Evolutionary conservation across 179 eudicot genomes (phyloP), one percentile per base, ranked within the genome.

Genomic region (Camellia oleifera): DNA sequence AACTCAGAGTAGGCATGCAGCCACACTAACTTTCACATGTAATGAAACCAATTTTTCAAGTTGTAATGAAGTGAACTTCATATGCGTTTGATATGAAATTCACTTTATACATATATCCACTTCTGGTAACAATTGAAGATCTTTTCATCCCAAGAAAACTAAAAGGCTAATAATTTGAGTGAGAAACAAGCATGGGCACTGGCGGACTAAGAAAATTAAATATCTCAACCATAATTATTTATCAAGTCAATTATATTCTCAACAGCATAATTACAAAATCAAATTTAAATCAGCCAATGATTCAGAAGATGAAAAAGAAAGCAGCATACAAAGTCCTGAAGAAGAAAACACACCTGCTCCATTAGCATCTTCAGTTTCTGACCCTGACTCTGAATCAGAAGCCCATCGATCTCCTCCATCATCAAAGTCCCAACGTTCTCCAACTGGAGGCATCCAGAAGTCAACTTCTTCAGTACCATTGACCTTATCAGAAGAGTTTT

Each of bases 401-500:
- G 86, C 92, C 97, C 97, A 92, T 72, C 97, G 87, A 83, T 95
- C 97, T 76, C 92, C 90, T 77, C 93, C 98, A 85, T 88, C 90
- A 79, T 95, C 98, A 78, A 89, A 83, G 83, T 93, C 98, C 98
- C 95, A 94, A 17, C 97, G 92, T 3, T 90, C 94, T 10, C 98
- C 97, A 4, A 2, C 81, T 3, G 93, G 91, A 63, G 99, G 99
- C 88, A 89, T 82, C 98, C 99, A 93, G 79, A 93, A 95, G 62
- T 95, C 95, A 58, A 8, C 82, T 65, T 90, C 91, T 82, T 92
- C 95, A 15, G 80, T 45, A 82, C 88, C 97, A 82, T 86, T 86
- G 67, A 88, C 89, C 32, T 81, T 79, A 32, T 81, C 90, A 26
- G 85, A 82, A n/a, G 82, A 68, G 80, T 91, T 91, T 84, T 89